Conservation (phyloP, 2,329 filamentous ascomycete species). For the Ceratocystis papillata region DNA sequence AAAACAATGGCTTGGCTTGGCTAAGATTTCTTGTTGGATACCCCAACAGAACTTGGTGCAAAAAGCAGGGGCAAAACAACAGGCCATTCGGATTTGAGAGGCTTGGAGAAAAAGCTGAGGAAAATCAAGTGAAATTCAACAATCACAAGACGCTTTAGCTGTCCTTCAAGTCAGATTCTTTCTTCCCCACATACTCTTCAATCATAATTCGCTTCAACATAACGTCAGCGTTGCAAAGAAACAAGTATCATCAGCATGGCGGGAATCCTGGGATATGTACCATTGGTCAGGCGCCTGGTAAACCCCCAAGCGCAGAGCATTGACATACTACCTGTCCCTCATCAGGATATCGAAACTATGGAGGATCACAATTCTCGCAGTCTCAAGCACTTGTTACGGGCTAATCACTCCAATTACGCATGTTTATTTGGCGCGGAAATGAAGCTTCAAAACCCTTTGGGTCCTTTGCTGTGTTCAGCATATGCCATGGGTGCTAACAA, state of each 20-base stretch:
- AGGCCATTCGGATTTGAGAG: background rate
- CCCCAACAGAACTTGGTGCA: background rate
- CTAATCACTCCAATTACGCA: constrained; percentile 83
- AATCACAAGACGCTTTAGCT: constrained; percentile 4
- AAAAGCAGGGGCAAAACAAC: background rate
- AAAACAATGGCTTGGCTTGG: background rate
- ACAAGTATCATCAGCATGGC: constrained; percentile 13
- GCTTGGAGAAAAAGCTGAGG: background rate
- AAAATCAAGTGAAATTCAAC: background rate
- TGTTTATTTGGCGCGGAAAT: constrained; percentile 65
- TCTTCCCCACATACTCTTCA: background rate
- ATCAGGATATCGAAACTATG: constrained; percentile 65
- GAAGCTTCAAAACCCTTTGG: constrained; percentile 66
- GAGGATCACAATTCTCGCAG: constrained; percentile 69
- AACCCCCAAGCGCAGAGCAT: constrained; percentile 31
- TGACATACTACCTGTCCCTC: constrained; percentile 54
- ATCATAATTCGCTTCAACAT: background rate
- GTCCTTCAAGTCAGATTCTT: background rate
- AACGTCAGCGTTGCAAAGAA: background rate
- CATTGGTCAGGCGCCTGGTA: constrained; percentile 15
- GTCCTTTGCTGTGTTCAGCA: constrained; percentile 72
- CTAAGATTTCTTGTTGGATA: constrained; percentile 4
- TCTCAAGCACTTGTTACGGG: constrained; percentile 79
- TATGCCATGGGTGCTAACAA: constrained; percentile 71
- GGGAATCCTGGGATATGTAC: constrained; percentile 18